Evolutionary conservation across 176 grass and related monocot genomes (phyloP), one percentile per base, ranked within the genome.

Genomic region (Paspalum notatum): DNA sequence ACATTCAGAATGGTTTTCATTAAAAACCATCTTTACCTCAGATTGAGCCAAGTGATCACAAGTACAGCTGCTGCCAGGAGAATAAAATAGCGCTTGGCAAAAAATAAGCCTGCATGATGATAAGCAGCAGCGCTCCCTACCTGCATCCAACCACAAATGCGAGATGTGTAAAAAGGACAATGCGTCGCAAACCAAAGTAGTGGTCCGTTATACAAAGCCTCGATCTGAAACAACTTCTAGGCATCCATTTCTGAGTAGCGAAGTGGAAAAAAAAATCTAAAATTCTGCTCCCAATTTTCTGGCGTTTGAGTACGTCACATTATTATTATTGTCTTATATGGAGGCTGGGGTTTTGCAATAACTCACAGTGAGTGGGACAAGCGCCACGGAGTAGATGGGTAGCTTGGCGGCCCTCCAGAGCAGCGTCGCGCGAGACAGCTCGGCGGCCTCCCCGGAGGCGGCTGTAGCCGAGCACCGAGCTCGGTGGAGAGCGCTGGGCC

Each of bases 41-140:
- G 77, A 86, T 95, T 98, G 42, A 98, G 95, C 95, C 95, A 98
- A 41, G 88, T 93, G 76, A 95, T 98, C 54, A 98, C 88, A 71
- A 98, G 75, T 48, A 88, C 71, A 54, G 84, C 90, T 47, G 92
- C 88, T 81, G 60, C 51, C 71, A 95, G 74, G 37, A 98, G 78
- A 37, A 78, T 43, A 21, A 93, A 83, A 69, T 93, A 95, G 25
- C 81, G 81, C 42, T 81, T 82, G 5, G 78, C 59, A 27, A 92
- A 94, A 88, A 94, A 94, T 74, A 87, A 8, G 4, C 95, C 88
- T 1, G 75, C 84, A 6, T 91, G 80, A 54, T 89, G 78, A 62
- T 93, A 98, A 84, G 96, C 88, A 76, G 55, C 76, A 24, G 92
- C 86, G 13, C 47, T 74, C 25, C 96, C 92, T 15, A 95, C 92